These are phyloP conservation scores for Beauveria caledonica DNA, from an alignment of 2,329 filamentous ascomycete genomes.

Conservation along the genomic window DNA sequence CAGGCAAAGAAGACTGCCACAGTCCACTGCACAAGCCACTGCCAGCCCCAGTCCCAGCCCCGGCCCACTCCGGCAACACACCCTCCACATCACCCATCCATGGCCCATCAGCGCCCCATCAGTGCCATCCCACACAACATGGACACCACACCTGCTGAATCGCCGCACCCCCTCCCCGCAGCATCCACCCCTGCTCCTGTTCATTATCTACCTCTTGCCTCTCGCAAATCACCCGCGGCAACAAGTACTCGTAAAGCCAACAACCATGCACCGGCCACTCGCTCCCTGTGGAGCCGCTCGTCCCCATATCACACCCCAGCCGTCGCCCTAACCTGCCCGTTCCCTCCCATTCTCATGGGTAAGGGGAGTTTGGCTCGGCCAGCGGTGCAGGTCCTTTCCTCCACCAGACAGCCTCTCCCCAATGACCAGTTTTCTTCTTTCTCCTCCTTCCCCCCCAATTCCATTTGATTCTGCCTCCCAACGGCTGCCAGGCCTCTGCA, in stretches of 20 bases:
- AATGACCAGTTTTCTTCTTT: constrained; percentile 28
- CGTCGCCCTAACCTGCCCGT: constrained; percentile 25
- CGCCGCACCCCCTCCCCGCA: not conserved
- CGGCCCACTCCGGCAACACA: constrained; percentile 8
- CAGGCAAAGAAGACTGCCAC: not conserved
- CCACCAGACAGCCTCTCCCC: constrained; percentile 32
- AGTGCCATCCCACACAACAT: constrained; percentile 5
- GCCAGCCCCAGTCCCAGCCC: constrained; percentile 7
- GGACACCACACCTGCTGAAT: not conserved
- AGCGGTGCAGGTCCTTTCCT: constrained; percentile 30
- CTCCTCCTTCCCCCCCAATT: constrained; percentile 27
- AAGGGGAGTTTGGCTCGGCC: constrained; percentile 32
- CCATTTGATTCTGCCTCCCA: constrained; percentile 15
- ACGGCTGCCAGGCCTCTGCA: constrained; percentile 9
- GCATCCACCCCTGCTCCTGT: not conserved
- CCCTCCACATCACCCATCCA: constrained; percentile 8
- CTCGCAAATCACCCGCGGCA: not conserved
- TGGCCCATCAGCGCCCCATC: constrained; percentile 6
- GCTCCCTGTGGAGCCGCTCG: constrained; percentile 3
- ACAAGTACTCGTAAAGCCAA: not conserved
- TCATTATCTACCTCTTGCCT: not conserved
- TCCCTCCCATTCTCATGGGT: constrained; percentile 34
- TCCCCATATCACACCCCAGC: constrained; percentile 7
- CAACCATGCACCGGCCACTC: constrained; percentile 1
- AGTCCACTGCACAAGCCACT: not conserved